Conservation (phyloP, 768 basidiomycete genomes). For the Atractiella rhizophila region DNA sequence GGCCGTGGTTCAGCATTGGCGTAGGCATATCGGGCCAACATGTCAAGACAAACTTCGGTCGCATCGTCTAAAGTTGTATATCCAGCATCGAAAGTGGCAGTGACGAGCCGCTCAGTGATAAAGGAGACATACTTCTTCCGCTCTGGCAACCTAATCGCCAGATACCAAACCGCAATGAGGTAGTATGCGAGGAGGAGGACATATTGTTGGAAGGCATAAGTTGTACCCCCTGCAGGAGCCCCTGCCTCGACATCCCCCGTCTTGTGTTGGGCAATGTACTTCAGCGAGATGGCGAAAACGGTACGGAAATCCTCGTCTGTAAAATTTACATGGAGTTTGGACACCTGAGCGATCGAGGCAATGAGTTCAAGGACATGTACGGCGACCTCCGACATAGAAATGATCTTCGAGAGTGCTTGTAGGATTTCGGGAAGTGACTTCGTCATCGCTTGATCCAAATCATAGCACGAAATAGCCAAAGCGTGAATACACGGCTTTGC, state of each 20-base stretch:
- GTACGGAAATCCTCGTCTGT: conserved; percentile 71
- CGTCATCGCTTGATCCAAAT: conserved; percentile 55
- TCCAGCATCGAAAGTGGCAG: conserved; percentile 64
- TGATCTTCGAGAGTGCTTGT: conserved; percentile 70
- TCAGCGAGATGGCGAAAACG: conserved; percentile 78
- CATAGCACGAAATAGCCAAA: conserved; percentile 61
- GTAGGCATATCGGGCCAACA: conserved; percentile 83
- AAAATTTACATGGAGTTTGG: conserved; percentile 59
- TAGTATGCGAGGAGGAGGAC: conserved; percentile 17
- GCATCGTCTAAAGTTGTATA: conserved; percentile 52
- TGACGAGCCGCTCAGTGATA: conserved; percentile 59
- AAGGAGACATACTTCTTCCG: conserved; percentile 56
- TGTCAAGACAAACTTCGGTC: conserved; percentile 91
- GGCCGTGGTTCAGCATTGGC: conserved; percentile 81
- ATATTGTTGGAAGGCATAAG: conserved; percentile 30
- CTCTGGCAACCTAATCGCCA: conserved; percentile 57
- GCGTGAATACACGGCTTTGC: conserved; percentile 79
- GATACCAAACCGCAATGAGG: conserved; percentile 72
- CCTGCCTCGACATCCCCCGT: conserved; percentile 26
- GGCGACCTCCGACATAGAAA: conserved; percentile 75
- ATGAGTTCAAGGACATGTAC: conserved; percentile 91
- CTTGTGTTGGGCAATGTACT: conserved; percentile 70
- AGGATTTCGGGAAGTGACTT: conserved; percentile 54
- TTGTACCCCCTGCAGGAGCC: too few species aligned
- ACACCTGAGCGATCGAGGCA: conserved; percentile 56